Percentiles rank a stretch among this genome's conserved stretches.
Evolutionary conservation across 2,329 filamentous ascomycete species (phyloP).

Genomic region (Aspergillus quadrilineatus): DNA sequence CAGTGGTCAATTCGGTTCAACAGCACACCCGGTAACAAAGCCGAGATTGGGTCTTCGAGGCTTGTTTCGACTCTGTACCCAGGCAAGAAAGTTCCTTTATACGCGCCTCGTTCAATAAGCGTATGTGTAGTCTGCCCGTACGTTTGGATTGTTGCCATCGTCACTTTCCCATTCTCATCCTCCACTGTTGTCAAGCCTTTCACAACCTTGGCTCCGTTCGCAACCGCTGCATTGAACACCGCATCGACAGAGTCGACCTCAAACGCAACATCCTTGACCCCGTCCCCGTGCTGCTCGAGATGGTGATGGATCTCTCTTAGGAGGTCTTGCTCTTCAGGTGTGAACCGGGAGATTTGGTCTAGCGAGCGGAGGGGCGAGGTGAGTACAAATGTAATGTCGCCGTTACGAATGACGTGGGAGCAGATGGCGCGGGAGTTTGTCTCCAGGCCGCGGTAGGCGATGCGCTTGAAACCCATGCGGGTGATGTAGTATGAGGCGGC

Average conservation of each 20-base stretch:
- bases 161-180: constrained; percentile 66
- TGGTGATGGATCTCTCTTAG: constrained; percentile 77
- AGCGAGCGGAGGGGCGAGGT: constrained; percentile 56
- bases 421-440: constrained; percentile 79
- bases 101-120: constrained; percentile 70
- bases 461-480: constrained; percentile 77
- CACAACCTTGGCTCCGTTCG: constrained; percentile 43
- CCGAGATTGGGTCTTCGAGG: constrained; percentile 46
- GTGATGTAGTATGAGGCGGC: constrained; percentile 84
- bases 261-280: constrained; percentile 92
- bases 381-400: constrained; percentile 44
- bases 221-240: constrained; percentile 73
- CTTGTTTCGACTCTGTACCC: constrained; percentile 65
- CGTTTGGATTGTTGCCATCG: constrained; percentile 77
- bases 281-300: constrained; percentile 84
- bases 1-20: constrained; percentile 88
- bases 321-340: constrained; percentile 59
- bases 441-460: constrained; percentile 86
- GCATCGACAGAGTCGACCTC: constrained; percentile 85
- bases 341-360: constrained; percentile 60
- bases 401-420: constrained; percentile 66
- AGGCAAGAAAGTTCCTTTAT: constrained; percentile 76
- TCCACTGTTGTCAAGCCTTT: constrained; percentile 55
- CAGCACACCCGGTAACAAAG: constrained; percentile 60
- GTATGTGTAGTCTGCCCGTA: constrained; percentile 97